phyloP scores from a whole-genome alignment of 2,329 filamentous ascomycete species.

The Penicillium sp. region DNA sequence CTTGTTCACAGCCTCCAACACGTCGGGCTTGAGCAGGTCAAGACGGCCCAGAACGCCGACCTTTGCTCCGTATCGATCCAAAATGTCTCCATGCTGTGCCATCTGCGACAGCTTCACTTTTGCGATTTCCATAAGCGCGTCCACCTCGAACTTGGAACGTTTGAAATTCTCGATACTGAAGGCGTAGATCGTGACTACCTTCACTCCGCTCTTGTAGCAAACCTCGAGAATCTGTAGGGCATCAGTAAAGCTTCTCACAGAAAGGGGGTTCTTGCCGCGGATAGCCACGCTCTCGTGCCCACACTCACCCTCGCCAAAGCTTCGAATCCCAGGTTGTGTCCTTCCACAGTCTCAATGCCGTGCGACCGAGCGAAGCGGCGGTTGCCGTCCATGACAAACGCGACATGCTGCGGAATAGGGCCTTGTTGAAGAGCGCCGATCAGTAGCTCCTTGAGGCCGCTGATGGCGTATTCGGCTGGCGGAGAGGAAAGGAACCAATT shows the following conservation, averaged over 20 bases:
- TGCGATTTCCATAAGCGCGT: conserved; percentile 95
- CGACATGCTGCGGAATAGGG: conserved; percentile 89
- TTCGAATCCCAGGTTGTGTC: conserved; percentile 94
- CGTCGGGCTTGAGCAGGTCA: conserved; percentile 80
- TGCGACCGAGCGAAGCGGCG: conserved; percentile 85
- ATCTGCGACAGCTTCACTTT: conserved; percentile 93
- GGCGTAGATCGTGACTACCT: conserved; percentile 95
- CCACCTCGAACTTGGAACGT: conserved; percentile 91
- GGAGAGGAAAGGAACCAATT: conserved; percentile 85
- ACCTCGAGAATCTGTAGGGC: conserved; percentile 78
- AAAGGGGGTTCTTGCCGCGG: conserved; percentile 1
- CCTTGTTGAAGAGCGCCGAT: conserved; percentile 89
- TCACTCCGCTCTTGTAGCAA: conserved; percentile 96
- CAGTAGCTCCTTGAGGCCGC: conserved; percentile 75
- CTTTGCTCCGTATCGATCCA: conserved; percentile 88
- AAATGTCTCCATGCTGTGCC: conserved; percentile 85
- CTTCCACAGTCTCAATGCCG: conserved; percentile 94
- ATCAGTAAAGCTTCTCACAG: conserved; percentile 1
- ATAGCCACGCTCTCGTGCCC: neutral
- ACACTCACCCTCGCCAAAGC: conserved; percentile 76
- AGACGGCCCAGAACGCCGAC: conserved; percentile 84
- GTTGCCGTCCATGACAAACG: conserved; percentile 99
- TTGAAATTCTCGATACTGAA: conserved; percentile 99
- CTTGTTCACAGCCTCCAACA: conserved; percentile 82
- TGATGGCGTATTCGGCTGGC: conserved; percentile 85